Conservation (phyloP, 148 eudicot genomes). For the Chenopodium suecicum region DNA sequence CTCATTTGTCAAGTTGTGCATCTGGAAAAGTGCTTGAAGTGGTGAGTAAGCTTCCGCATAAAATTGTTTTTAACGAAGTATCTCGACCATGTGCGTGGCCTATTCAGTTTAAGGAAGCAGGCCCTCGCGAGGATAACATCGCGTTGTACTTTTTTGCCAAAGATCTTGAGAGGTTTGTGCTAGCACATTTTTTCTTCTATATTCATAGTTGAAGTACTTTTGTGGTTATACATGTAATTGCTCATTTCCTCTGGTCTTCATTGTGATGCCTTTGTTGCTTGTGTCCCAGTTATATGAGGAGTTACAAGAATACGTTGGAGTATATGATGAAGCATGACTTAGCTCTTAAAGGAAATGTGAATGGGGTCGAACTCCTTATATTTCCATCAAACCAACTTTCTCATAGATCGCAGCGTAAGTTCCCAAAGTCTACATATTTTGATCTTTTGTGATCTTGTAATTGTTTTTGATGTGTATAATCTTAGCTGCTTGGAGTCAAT, state of each 20-base stretch:
- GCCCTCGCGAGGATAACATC: slow-evolving; percentile 69
- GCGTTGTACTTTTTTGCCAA: slow-evolving; percentile 90
- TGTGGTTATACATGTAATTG: not conserved
- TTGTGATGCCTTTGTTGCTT: slow-evolving; percentile 9
- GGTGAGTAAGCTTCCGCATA: slow-evolving; percentile 60
- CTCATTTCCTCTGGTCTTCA: not conserved
- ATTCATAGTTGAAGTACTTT: not conserved
- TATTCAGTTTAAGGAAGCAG: slow-evolving; percentile 67
- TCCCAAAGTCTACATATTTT: not conserved
- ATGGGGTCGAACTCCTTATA: slow-evolving; percentile 81
- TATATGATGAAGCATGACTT: slow-evolving; percentile 78
- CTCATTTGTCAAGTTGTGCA: slow-evolving; percentile 79
- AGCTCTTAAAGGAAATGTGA: slow-evolving; percentile 69
- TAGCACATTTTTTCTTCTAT: slow-evolving; percentile 9
- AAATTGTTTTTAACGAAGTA: slow-evolving; percentile 64
- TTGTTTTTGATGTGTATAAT: not conserved
- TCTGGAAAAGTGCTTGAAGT: slow-evolving; percentile 72
- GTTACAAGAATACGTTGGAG: slow-evolving; percentile 72
- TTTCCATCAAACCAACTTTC: slow-evolving; percentile 89
- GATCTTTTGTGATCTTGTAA: not conserved
- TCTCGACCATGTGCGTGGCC: slow-evolving; percentile 80
- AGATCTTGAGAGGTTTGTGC: slow-evolving; percentile 69
- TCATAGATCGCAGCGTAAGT: slow-evolving; percentile 77
- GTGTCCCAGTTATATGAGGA: slow-evolving; percentile 68
- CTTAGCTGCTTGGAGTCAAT: not conserved